These are phyloP conservation scores for Knufia petricola DNA, from an alignment of 2,329 filamentous ascomycete genomes.

Conservation along the genomic window DNA sequence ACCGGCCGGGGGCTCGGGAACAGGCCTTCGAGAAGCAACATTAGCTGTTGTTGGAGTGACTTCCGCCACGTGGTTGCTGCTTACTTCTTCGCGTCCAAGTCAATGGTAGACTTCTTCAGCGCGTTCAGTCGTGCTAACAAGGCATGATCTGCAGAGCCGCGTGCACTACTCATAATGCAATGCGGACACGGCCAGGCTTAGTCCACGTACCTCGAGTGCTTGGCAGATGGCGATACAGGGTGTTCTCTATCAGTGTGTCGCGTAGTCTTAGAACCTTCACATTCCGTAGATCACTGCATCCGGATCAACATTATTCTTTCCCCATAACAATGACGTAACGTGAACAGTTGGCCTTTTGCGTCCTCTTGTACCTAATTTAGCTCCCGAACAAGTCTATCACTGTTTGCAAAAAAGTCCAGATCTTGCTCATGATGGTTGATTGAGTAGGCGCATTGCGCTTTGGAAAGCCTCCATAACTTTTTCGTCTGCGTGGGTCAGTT, in stretches of 20 bases:
- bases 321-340: not conserved
- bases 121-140: slow-evolving; percentile 28
- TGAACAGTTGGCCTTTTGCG: not conserved
- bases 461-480: slow-evolving; percentile 41
- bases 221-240: no score
- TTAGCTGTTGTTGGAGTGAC: no score
- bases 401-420: not conserved
- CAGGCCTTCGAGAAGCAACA: no score
- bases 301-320: not conserved
- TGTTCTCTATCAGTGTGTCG: no score
- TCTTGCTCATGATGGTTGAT: not conserved
- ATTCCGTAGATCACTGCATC: no score
- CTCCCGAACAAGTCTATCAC: not conserved
- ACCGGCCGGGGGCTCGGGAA: not conserved
- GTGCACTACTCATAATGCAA: slow-evolving; percentile 15
- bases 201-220: no score
- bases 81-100: slow-evolving; percentile 25
- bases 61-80: no score
- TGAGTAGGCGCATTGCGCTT: slow-evolving; percentile 34
- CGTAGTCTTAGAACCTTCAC: not conserved
- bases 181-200: not conserved
- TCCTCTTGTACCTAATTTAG: not conserved
- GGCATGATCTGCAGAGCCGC: slow-evolving; percentile 17
- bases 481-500: slow-evolving; percentile 25
- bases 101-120: slow-evolving; percentile 27